Conservation (phyloP, 2,329 filamentous ascomycete species). For the Catunica adiposa region DNA sequence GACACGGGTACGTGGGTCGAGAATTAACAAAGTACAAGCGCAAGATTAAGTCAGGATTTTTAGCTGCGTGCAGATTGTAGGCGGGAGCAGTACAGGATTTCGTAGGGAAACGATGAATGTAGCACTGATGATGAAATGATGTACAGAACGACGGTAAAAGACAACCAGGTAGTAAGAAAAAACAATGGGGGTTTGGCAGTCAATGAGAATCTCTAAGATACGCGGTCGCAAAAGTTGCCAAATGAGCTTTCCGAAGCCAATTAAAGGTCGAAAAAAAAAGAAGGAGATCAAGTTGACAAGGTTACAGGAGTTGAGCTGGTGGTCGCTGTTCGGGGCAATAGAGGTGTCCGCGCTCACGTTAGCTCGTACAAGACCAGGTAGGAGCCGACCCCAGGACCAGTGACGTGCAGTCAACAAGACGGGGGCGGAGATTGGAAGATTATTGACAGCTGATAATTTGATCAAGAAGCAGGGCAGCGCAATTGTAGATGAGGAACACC, state of each 20-base stretch:
- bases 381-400: background rate
- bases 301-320: conserved; percentile 1
- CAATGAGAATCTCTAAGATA: background rate
- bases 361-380: conserved; percentile 1
- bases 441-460: background rate
- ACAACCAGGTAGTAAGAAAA: background rate
- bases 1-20: background rate
- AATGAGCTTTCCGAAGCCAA: conserved; percentile 1
- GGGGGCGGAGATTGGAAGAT: background rate
- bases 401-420: background rate
- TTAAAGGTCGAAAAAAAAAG: conserved; percentile 2
- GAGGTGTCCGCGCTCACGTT: background rate
- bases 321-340: background rate
- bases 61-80: background rate
- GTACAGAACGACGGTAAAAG: background rate
- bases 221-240: conserved; percentile 4
- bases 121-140: background rate
- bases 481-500: background rate
- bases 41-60: background rate
- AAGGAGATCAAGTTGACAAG: conserved; percentile 1
- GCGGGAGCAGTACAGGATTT: background rate
- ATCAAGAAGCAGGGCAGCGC: background rate
- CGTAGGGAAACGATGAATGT: too few species aligned
- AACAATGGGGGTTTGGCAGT: background rate
- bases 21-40: background rate